Conservation (phyloP, 768 basidiomycete genomes). For the Podaxis pistillaris region DNA sequence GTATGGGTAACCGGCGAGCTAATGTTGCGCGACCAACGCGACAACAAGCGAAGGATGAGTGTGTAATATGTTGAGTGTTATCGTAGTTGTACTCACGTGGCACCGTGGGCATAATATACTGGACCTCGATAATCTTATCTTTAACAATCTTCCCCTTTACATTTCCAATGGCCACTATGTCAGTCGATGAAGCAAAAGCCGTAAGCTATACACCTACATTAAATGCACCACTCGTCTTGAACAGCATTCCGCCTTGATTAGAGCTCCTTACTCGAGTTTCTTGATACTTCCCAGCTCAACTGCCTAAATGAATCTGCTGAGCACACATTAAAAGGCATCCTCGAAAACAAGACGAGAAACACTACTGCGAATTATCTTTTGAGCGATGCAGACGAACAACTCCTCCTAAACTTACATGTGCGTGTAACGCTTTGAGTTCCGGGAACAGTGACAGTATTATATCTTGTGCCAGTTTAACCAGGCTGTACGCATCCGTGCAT, state of each 20-base stretch:
- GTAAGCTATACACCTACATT: not conserved
- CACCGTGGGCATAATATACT: not conserved
- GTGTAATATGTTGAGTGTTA: conserved; percentile 53
- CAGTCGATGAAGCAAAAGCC: not conserved
- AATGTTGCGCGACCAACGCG: conserved; percentile 85
- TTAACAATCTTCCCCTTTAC: not conserved
- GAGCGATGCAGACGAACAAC: conserved; percentile 73
- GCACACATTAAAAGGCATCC: conserved; percentile 53
- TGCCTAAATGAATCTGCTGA: conserved; percentile 64
- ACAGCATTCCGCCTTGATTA: conserved; percentile 18
- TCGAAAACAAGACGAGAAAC: conserved; percentile 44
- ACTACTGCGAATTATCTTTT: conserved; percentile 43
- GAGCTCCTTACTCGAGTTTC: conserved; percentile 54
- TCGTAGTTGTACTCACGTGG: conserved; percentile 1
- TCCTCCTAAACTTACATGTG: conserved; percentile 67
- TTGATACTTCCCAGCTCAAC: conserved; percentile 59
- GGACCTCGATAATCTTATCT: conserved; percentile 3
- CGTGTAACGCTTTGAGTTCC: conserved; percentile 22
- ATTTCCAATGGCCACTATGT: conserved; percentile 1
- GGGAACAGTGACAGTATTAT: not conserved
- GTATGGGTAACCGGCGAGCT: conserved; percentile 75
- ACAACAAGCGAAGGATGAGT: conserved; percentile 92
- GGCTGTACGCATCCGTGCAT: conserved; percentile 58
- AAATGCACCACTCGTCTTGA: not conserved
- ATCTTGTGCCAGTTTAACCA: conserved; percentile 61